Conservation (phyloP, 257 asterid genomes). For the Nicotiana otophora region DNA sequence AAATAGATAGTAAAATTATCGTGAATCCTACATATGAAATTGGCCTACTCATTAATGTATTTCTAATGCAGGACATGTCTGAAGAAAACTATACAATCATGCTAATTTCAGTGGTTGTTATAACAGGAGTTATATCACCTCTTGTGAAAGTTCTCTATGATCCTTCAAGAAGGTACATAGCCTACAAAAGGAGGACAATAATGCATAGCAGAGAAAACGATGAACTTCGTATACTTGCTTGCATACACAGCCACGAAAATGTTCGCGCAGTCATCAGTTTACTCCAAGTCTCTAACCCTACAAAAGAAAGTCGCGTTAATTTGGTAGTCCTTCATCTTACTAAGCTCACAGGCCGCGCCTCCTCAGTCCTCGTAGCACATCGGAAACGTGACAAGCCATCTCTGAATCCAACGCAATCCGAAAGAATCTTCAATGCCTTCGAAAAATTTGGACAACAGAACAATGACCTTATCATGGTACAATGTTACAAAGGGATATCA, state of each 20-base stretch:
- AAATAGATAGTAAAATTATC: background rate
- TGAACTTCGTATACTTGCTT: conserved; percentile 50
- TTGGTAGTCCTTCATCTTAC: conserved; percentile 53
- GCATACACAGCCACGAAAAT: conserved; percentile 47
- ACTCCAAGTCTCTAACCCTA: conserved; percentile 45
- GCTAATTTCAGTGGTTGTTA: conserved; percentile 38
- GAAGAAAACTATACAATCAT: conserved; percentile 42
- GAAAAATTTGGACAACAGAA: conserved; percentile 33
- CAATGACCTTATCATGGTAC: conserved; percentile 22
- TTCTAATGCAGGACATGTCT: conserved; percentile 30
- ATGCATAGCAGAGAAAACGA: conserved; percentile 42
- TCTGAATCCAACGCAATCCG: conserved; percentile 31
- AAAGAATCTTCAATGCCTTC: conserved; percentile 44
- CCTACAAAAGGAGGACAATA: conserved; percentile 57
- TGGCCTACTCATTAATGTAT: background rate
- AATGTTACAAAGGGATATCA: conserved; percentile 49
- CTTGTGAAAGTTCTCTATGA: conserved; percentile 49
- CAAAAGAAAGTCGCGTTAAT: conserved; percentile 38
- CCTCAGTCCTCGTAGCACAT: conserved; percentile 45
- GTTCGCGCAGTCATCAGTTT: conserved; percentile 42
- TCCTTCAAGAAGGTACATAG: conserved; percentile 50
- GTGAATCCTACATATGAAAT: background rate
- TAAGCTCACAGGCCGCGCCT: conserved; percentile 51
- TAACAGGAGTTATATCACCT: conserved; percentile 52
- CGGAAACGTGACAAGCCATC: conserved; percentile 25